Base-by-base conservation (phyloP, 192 early-diverging fungal species). In the Ambispora gerdemannii region DNA sequence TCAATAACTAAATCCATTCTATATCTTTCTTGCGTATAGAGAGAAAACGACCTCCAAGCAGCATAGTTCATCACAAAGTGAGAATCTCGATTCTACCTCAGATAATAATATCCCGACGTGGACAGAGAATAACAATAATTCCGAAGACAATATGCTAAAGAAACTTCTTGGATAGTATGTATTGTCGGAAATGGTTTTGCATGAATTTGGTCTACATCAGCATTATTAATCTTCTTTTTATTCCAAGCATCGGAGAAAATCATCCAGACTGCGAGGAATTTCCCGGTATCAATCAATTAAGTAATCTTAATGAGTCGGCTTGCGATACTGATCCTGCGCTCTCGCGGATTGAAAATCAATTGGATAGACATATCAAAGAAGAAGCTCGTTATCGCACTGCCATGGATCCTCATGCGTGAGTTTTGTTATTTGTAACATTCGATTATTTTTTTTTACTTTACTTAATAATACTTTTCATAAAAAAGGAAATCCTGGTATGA, bases 201-300 rank as follows among this genome's bases (percentile, higher is more conserved):
- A 17, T 0, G 0, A 19, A 22, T 52, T 67, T 24, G 3, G 71
- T 60, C 2, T 38, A 83, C 8, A 63, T 17, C 30, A n/a, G 7
- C 4, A 7, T 53, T 53, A 53, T 20, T 43, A 38, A 63, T 38
- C 11, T 6, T 33, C 20, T 2, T 24, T 15, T 67, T 67, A 22
- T 7, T 31, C 24, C 8, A 34, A 67, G 83, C 38, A 84, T 92
- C 70, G 88, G 84, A 6, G 74, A 84, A 25, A 62, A 74, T 13
- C 79, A 88, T 72, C 81, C 87, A 1, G 86, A 89, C 63, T 90
- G 88, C 73, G 60, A 89, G 4, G 74, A 84, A 10, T 43, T 10
- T 43, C 38, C 38, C 15, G n/a, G n/a, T n/a, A n/a, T n/a, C n/a
- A n/a, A n/a, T n/a, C n/a, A n/a, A n/a, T n/a, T n/a, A n/a, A 10